Evolutionary conservation across 192 early-diverging fungal genomes (phyloP), one percentile per base, ranked within the genome.

Genomic region (Backusella sp.): DNA sequence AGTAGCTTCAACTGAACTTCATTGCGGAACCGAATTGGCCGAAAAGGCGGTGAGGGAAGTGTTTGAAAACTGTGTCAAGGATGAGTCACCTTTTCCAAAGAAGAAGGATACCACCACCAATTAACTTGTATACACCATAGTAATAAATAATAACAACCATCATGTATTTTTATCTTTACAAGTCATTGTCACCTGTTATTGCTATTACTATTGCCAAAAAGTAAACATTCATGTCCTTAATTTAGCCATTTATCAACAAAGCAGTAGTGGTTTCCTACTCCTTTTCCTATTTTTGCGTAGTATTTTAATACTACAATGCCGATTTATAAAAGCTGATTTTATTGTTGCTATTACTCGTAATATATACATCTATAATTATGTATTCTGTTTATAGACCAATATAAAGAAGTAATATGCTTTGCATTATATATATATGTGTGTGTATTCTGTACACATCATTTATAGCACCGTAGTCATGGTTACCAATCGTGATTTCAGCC

Each of bases 1-100:
- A 21, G 72, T 83, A 14, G 46, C 37, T 14, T 83, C 82, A 8
- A 79, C 82, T 3, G 37, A 72, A 49, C 17, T 53, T 11, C 77
- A 79, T 39, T 79, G 78, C 39, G 76, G 80, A 32, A 42, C 49
- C 6, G 30, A 76, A 17, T 46, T 66, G 19, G 82, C 77, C 19
- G 32, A 46, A 12, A 65, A 28, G 21, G 62, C 79, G 11, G 82
- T 83, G 21, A 19, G 44, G 15, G 70, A 83, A 52, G 82, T 83
- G 21, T 83, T 70, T 66, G 75, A 79, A 4, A 56, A 76, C 6
- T 83, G 82, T 74, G 59, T 77, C 32, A 49, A 73, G 30, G 82
- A 83, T 49, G 36, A 62, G 44, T 68, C 82, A 4, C 82, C 82
- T 53, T 79, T 83, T 71, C 23, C 56, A 62, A 62, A 62, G 56